phyloP scores from a whole-genome alignment of 306 rosid species.

The Pyrus betulifolia region DNA sequence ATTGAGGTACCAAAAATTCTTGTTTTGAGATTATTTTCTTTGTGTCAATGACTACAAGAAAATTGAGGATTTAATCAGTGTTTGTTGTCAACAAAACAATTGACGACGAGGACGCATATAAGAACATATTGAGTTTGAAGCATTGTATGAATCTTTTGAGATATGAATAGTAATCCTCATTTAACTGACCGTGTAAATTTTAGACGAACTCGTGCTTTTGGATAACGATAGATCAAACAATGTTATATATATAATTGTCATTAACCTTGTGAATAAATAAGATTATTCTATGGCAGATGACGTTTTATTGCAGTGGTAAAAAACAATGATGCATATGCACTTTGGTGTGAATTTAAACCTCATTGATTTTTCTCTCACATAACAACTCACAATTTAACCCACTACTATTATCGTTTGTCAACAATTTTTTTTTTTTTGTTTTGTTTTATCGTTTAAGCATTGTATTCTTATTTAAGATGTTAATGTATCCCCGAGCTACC shows the following conservation, averaged over 20 bases:
- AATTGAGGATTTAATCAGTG: too few relatives aligned
- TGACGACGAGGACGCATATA: neutral
- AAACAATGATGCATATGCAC: too few relatives aligned
- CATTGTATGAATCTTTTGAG: neutral
- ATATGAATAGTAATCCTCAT: neutral
- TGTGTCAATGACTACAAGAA: too few relatives aligned
- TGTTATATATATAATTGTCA: neutral
- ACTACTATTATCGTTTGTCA: too few relatives aligned
- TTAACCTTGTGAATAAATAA: neutral
- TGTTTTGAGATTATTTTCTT: too few relatives aligned
- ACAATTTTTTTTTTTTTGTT: too few relatives aligned
- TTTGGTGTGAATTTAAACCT: too few relatives aligned
- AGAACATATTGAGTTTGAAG: neutral
- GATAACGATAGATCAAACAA: neutral
- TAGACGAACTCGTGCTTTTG: neutral
- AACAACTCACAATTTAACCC: too few relatives aligned
- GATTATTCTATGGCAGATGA: neutral
- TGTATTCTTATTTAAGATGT: too few relatives aligned
- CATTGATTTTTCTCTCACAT: accelerated
- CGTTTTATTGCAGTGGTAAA: neutral
- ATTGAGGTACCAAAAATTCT: too few relatives aligned
- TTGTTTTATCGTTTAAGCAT: too few relatives aligned
- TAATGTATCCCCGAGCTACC: neutral
- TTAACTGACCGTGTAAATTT: neutral
- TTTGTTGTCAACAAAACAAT: too few relatives aligned